Base-by-base conservation (phyloP, 106 monocot genomes). In the Dioscorea zingiberensis region DNA sequence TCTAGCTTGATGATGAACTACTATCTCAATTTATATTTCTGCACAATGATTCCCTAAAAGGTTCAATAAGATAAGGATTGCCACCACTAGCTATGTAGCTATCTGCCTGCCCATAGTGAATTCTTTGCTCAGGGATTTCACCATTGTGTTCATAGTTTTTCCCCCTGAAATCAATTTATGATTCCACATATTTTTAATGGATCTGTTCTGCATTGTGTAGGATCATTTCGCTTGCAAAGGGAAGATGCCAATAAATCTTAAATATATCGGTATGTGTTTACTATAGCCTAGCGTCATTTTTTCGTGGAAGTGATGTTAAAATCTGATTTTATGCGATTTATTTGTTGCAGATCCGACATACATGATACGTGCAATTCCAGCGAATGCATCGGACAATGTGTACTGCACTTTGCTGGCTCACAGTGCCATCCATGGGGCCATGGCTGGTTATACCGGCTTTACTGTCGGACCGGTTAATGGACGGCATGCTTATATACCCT, bases 391-490 rank as follows among this genome's bases (percentile, higher is more conserved):
- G 24, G 85, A 85, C 74, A 81, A 85, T 74, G 78, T 85, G 18
- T 85, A 81, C 70, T 78, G 85, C 75, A 85, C 85, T 6, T 71
- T 81, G 26, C 55, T 81, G 55, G 81, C 81, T 25, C 81, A 85
- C 47, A 78, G 81, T 61, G 82, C 76, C 27, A 57, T 83, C 63
- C 82, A 87, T 71, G 87, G 87, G 58, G 87, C 87, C 46, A 87
- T 87, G 82, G 87, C 87, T 5, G 87, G 87, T 27, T 87, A 83
- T 27, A 87, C 85, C 21, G 85, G 87, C 46, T 83, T 87, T 66
- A 87, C 87, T 56, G 79, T 87, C 9, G 86, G 82, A 15, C 55
- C 71, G 45, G 78, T 82, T 48, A 86, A 82, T 64, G 82, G 86
- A 44, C 78, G 82, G 65, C 86, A 86, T 59, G 69, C 86, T 21